Evolutionary conservation across 495 filamentous ascomycete genomes (phyloP), one percentile per base, ranked within the genome.

Genomic region (Lasiosphaeriaceae sp.): DNA sequence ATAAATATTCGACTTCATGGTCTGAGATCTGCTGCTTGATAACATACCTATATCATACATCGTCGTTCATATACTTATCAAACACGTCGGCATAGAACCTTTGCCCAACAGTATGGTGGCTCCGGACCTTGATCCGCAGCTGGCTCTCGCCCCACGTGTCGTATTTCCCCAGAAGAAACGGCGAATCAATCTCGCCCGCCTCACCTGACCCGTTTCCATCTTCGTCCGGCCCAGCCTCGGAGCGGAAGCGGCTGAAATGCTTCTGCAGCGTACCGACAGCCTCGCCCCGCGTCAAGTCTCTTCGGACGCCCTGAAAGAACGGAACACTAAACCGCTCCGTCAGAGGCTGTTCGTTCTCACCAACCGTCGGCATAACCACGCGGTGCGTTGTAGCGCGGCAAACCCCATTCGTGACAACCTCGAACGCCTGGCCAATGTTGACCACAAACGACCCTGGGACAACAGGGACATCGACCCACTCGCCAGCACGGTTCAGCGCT

Each of bases 371-470:
- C 17, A 67, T 58, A 2, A 77, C 60, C 5, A 81, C 81, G 2
- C 75, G 71, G 20, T 83, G 81, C 0, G 76, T 73, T 0, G 80
- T 83, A 2, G 81, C 80, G 56, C 77, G 79, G 48, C 80, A 77
- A 14, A 73, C 70, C 1, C 79, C 75, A 45, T 75, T 68, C 1
- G 80, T 84, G 2, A 81, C 75, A 3, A 82, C 78, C 64, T 84
- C 80, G 50, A 84, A 83, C 0, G 79, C 80, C 52, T 83, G 78
- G 2, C 78, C 79, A 45, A 84, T 80, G 58, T 83, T 83, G 43
- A 83, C 78, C 7, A 83, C 79, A 52, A 83, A 79, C 0, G 78
- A 78, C 5, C 72, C 73, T 3, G 71, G 63, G 9, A 82, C 65
- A 1, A 73, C 69, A 2, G 80, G 77, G n/a, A 77, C 76, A 17